These are phyloP conservation scores for Dothistroma septosporum DNA, from an alignment of 2,329 filamentous ascomycete species.

Conservation along the genomic window DNA sequence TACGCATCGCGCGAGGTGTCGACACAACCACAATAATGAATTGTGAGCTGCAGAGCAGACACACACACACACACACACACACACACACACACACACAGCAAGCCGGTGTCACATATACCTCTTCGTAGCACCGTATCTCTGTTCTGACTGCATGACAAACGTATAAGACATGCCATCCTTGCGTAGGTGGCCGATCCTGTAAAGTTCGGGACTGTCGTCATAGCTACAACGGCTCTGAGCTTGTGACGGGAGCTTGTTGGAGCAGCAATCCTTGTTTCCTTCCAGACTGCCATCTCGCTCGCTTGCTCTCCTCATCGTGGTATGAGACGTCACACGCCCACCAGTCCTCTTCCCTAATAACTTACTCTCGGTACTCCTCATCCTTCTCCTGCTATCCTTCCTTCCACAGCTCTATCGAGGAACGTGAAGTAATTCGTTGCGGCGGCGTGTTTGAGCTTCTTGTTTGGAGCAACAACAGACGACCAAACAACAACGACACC, in stretches of 20 bases:
- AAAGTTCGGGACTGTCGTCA: not conserved
- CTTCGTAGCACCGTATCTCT: too few relatives aligned
- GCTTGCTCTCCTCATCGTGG: not conserved
- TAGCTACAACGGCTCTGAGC: not conserved
- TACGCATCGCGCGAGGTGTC: too few relatives aligned
- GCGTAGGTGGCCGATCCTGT: not conserved
- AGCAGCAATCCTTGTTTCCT: not conserved
- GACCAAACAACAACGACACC: conserved; percentile 3
- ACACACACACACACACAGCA: too few relatives aligned
- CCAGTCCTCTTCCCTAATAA: not conserved
- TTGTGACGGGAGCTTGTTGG: not conserved
- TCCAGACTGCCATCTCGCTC: not conserved
- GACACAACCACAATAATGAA: too few relatives aligned
- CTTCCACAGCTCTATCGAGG: not conserved
- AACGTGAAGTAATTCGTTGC: not conserved
- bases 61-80: too few relatives aligned
- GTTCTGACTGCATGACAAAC: too few relatives aligned
- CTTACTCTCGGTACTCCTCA: conserved; percentile 1
- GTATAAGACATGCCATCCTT: too few relatives aligned
- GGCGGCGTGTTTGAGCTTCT: not conserved
- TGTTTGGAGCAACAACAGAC: not conserved
- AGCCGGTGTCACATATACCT: too few relatives aligned
- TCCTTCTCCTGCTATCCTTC: not conserved
- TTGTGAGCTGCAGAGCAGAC: too few relatives aligned
- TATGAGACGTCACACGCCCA: conserved; percentile 9